phyloP scores from a whole-genome alignment of 2,329 filamentous ascomycete species.

The Atkinsonella hypoxylon region DNA sequence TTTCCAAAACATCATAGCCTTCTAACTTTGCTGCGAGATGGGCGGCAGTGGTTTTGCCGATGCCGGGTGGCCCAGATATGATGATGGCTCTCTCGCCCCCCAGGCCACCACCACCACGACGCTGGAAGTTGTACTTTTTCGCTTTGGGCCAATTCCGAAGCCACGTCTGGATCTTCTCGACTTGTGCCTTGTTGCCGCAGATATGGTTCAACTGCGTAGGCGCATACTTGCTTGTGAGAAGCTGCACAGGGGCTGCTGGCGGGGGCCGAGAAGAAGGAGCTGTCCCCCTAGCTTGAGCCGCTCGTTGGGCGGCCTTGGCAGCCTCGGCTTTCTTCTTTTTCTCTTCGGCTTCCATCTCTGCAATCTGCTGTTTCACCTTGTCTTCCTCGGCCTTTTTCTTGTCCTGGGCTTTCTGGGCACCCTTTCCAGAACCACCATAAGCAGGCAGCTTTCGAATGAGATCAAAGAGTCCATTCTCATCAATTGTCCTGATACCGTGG shows the following conservation, averaged over 20 bases:
- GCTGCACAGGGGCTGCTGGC: conserved; percentile 43
- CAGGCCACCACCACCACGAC: conserved; percentile 71
- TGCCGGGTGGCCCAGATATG: conserved; percentile 87
- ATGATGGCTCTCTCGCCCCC: conserved; percentile 83
- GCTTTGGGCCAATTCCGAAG: conserved; percentile 69
- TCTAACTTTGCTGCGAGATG: conserved; percentile 88
- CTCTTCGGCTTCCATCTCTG: conserved; percentile 78
- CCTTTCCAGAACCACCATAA: conserved; percentile 77
- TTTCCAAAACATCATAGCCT: conserved; percentile 88
- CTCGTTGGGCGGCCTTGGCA: conserved; percentile 35
- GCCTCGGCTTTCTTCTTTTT: conserved; percentile 42
- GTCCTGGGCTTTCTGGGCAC: conserved; percentile 71
- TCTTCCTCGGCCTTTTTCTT: conserved; percentile 79
- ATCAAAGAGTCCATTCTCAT: conserved; percentile 83
- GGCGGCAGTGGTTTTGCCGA: conserved; percentile 94
- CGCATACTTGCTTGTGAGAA: conserved; percentile 95
- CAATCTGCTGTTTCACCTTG: conserved; percentile 68
- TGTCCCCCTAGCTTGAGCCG: conserved; percentile 20
- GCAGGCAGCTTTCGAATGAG: conserved; percentile 72
- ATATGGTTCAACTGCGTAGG: conserved; percentile 77
- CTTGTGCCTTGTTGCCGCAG: conserved; percentile 83
- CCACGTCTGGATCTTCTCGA: conserved; percentile 86
- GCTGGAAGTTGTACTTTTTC: conserved; percentile 70
- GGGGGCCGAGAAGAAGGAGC: conserved; percentile 24
- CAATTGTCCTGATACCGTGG: conserved; percentile 76